A percentile compares a stretch with the other conserved stretches of the same genome.
Conservation (phyloP, 1,139 yeast species). For the Debaryomyces sp. region DNA sequence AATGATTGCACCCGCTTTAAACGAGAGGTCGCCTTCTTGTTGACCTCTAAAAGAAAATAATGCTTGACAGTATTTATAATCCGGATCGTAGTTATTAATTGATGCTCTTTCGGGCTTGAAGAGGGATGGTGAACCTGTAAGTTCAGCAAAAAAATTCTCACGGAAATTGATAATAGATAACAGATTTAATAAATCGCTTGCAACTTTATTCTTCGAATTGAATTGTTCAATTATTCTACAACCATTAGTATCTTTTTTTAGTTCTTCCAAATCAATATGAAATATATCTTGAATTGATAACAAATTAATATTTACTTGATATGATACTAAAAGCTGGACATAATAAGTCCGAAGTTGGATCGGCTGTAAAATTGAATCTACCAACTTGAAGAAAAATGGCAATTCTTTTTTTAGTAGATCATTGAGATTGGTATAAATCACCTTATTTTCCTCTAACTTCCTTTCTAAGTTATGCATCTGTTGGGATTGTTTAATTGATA, state of each 20-base stretch:
- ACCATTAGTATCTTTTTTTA: constrained; percentile 11
- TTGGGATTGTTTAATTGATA: constrained; percentile 34
- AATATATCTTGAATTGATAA: constrained; percentile 17
- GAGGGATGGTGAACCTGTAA: constrained; percentile 5
- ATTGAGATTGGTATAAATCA: constrained; percentile 34
- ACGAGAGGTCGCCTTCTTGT: constrained; percentile 49
- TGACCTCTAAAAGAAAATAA: constrained; percentile 33
- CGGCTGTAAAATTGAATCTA: constrained; percentile 25
- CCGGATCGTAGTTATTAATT: constrained; percentile 3
- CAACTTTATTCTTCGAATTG: constrained; percentile 14
- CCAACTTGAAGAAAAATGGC: constrained; percentile 38
- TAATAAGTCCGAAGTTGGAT: constrained; percentile 33
- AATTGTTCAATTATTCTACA: constrained; percentile 17
- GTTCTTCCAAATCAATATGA: constrained; percentile 12
- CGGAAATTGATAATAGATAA: constrained; percentile 25
- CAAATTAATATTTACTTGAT: constrained; percentile 26
- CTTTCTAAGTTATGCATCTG: constrained; percentile 33
- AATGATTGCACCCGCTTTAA: constrained; percentile 53
- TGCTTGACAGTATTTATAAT: constrained; percentile 31
- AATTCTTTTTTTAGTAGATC: constrained; percentile 38
- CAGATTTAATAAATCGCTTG: constrained; percentile 21
- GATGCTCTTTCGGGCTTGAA: background rate
- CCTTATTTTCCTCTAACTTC: constrained; percentile 29
- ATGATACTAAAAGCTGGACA: constrained; percentile 29
- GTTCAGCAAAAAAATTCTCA: constrained; percentile 18